Evolutionary conservation across 441 rosid species (phyloP), one percentile per base, ranked within the genome.

Genomic region (Pelargonium cotyledonis): DNA sequence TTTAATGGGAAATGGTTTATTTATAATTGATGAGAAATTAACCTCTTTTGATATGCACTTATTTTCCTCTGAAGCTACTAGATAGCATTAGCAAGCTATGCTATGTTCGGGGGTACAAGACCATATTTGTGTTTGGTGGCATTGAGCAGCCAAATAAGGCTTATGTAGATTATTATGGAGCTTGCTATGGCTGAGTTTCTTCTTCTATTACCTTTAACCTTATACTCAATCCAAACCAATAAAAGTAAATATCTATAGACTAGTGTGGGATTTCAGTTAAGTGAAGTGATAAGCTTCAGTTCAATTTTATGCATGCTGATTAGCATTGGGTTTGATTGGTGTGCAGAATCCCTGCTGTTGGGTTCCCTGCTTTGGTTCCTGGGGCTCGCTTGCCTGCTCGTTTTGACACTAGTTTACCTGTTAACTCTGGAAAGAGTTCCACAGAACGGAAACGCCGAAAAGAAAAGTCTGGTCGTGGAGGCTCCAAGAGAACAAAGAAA

Each of bases 341-440:
- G 19, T 15, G 19, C 58, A 53, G 58, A 53, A 53, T 53, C 58
- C 58, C 94, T 88, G 93, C 89, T 82, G 94, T 81, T 86, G 94
- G 94, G 90, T 88, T 88, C 93, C 93, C 89, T 89, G 95, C 84
- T 85, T 80, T 89, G 95, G 89, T 83, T 84, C 83, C 81, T 89
- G 91, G 86, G 83, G 79, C 77, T 80, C 95, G 81, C 80, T 70
- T 86, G 89, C 84, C 86, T 81, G 31, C 81, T 73, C 76, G 66
- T 65, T 49, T 85, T 78, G 79, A 83, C 81, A 23, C 26, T 23
- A 23, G 26, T 23, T 23, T 23, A 23, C 26, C 26, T 23, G 26
- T 23, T 23, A 23, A 23, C 26, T 23, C 26, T 23, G 75, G 82
- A 69, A 77, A 73, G 55, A 74, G 71, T 68, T 77, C 78, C 58